Conservation (phyloP, 306 rosid genomes). For the Trichosanthes cucumerina region DNA sequence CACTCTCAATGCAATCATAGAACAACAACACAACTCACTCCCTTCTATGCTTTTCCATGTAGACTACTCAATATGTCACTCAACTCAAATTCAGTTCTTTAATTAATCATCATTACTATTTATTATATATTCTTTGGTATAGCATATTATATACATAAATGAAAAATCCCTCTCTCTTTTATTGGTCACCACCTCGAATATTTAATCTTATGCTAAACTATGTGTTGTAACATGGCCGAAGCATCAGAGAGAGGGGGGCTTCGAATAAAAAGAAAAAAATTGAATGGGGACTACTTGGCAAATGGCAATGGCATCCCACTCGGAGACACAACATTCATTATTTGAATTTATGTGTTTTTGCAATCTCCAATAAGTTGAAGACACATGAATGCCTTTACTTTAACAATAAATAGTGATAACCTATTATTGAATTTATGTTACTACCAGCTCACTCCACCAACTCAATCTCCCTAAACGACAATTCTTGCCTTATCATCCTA, state of each 20-base stretch:
- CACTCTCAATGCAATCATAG: not conserved
- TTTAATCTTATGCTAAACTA: too few species aligned
- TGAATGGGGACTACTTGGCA: not conserved
- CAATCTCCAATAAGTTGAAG: not conserved
- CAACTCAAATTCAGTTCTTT: not conserved
- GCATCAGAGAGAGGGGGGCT: too few species aligned
- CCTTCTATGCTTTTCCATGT: not conserved
- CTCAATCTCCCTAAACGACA: not conserved
- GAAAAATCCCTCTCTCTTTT: too few species aligned
- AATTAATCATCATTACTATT: not conserved
- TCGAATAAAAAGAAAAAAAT: too few species aligned
- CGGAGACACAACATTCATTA: not conserved
- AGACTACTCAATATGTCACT: not conserved
- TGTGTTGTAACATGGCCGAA: too few species aligned
- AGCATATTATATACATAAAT: too few species aligned
- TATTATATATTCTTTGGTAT: too few species aligned
- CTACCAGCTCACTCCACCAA: not conserved
- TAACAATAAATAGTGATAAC: not conserved
- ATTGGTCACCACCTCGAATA: too few species aligned
- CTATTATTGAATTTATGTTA: not conserved
- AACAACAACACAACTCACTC: not conserved
- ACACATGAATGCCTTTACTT: not conserved
- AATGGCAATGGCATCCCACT: not conserved
- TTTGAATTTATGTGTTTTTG: not conserved
- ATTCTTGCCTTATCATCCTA: not conserved